A percentile compares a stretch with the other conserved stretches of the same genome.
These are phyloP conservation scores for Aquilaria agallochum DNA, from an alignment of 441 rosid genomes.

Conservation along the genomic window DNA sequence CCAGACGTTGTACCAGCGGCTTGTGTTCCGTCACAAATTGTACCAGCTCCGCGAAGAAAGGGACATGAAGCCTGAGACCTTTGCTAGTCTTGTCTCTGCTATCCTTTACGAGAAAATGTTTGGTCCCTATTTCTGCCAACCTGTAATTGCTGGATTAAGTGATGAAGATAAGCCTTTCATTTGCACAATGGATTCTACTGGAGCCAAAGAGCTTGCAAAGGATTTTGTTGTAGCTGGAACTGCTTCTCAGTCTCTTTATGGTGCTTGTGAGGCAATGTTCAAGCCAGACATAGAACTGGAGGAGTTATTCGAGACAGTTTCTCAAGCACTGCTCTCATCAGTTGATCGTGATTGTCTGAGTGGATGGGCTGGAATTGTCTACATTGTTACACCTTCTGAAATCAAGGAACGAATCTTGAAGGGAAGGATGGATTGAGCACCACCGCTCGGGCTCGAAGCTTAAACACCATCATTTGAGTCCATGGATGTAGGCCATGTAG, in stretches of 20 bases:
- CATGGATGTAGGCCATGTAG: no score
- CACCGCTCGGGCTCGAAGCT: background rate
- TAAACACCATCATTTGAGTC: no score
- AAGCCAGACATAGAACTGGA: slow-evolving; percentile 94
- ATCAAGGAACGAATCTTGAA: slow-evolving; percentile 78
- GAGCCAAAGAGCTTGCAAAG: slow-evolving; percentile 95
- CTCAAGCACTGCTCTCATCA: slow-evolving; percentile 88
- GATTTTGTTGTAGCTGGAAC: slow-evolving; percentile 96
- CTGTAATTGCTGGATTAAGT: slow-evolving; percentile 93
- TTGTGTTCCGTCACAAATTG: slow-evolving; percentile 83
- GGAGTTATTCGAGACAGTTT: slow-evolving; percentile 78
- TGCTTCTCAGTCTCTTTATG: slow-evolving; percentile 91
- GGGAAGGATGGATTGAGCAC: slow-evolving; percentile 88
- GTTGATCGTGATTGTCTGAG: slow-evolving; percentile 95
- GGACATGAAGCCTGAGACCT: slow-evolving; percentile 97
- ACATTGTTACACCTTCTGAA: slow-evolving; percentile 86
- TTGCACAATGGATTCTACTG: slow-evolving; percentile 97
- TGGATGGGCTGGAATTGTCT: slow-evolving; percentile 98
- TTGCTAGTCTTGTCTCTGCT: slow-evolving; percentile 92
- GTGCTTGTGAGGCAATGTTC: slow-evolving; percentile 92
- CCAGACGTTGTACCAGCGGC: slow-evolving; percentile 91
- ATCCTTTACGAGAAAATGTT: slow-evolving; percentile 97
- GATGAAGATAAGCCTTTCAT: slow-evolving; percentile 94
- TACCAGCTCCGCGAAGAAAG: slow-evolving; percentile 93
- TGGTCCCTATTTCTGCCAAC: slow-evolving; percentile 98